Evolutionary conservation across 2,329 filamentous ascomycete species (phyloP).

Genomic region (Macrophomina pseudophaseolina): DNA sequence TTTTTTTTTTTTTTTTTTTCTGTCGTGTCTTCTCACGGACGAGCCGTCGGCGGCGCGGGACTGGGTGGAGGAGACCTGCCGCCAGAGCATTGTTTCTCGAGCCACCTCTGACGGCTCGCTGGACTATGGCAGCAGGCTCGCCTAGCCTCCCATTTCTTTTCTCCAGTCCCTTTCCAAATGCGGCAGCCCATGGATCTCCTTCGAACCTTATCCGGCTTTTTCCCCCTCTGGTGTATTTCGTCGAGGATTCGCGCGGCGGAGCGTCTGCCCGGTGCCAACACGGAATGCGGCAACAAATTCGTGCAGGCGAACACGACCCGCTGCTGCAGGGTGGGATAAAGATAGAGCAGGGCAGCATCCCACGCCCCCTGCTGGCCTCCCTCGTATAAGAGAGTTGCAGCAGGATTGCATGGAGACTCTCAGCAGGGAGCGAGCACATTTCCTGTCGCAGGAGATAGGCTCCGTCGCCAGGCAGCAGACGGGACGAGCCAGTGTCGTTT

Average conservation of each 20-base stretch:
- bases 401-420: constrained; percentile 5
- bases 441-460: background rate
- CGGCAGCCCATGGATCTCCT: background rate
- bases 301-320: constrained; percentile 10
- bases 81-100: background rate
- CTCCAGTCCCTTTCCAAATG: background rate
- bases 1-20: too few species aligned
- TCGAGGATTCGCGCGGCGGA: too few species aligned
- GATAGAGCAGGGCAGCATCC: constrained; percentile 11
- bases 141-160: background rate
- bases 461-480: background rate
- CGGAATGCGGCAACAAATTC: constrained; percentile 8
- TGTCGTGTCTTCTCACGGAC: too few species aligned
- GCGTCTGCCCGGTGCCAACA: background rate
- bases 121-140: background rate
- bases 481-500: background rate
- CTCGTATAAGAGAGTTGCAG: constrained; percentile 21
- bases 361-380: background rate
- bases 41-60: background rate
- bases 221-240: background rate
- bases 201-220: background rate
- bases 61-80: background rate
- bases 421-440: constrained; percentile 4
- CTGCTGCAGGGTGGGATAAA: constrained; percentile 9
- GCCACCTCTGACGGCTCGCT: background rate